Conservation (phyloP, 139 green algal genomes). For the Picochlorum sp. region DNA sequence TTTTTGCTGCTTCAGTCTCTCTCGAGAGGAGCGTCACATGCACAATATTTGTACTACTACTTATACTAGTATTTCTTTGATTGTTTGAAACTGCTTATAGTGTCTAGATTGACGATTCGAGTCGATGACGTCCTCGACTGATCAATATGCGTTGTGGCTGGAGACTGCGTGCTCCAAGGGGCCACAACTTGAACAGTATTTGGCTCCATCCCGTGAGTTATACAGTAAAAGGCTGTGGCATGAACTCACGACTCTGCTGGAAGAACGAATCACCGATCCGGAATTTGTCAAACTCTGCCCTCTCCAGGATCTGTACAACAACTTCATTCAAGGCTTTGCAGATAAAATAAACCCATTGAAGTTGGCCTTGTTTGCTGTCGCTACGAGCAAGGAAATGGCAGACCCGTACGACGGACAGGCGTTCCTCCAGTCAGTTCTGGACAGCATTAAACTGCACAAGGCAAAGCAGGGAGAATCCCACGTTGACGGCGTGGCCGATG, state of each 20-base stretch:
- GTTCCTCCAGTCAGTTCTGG: conserved; percentile 59
- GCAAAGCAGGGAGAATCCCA: not conserved
- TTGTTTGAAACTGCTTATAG: too few relatives aligned
- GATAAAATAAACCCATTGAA: conserved; percentile 89
- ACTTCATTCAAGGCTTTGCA: conserved; percentile 87
- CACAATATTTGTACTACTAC: not conserved
- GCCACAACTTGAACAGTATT: conserved; percentile 40
- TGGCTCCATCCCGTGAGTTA: conserved; percentile 54
- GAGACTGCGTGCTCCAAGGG: conserved; percentile 13
- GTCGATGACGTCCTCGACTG: not conserved
- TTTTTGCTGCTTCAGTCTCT: too few relatives aligned
- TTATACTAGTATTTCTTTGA: too few relatives aligned
- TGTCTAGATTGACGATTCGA: too few relatives aligned
- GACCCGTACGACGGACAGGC: conserved; percentile 27
- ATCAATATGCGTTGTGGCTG: not conserved
- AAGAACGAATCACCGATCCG: conserved; percentile 47
- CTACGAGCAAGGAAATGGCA: conserved; percentile 24
- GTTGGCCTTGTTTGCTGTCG: conserved; percentile 76
- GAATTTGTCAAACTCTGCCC: conserved; percentile 16
- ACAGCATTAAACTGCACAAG: conserved; percentile 44
- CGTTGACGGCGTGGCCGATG: conserved; percentile 32
- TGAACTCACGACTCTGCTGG: conserved; percentile 84
- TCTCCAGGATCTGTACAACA: conserved; percentile 66
- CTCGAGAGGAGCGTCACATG: not conserved
- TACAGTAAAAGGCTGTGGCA: conserved; percentile 96